phyloP scores from a whole-genome alignment of 331 rosid species.

The Saraca asoca region DNA sequence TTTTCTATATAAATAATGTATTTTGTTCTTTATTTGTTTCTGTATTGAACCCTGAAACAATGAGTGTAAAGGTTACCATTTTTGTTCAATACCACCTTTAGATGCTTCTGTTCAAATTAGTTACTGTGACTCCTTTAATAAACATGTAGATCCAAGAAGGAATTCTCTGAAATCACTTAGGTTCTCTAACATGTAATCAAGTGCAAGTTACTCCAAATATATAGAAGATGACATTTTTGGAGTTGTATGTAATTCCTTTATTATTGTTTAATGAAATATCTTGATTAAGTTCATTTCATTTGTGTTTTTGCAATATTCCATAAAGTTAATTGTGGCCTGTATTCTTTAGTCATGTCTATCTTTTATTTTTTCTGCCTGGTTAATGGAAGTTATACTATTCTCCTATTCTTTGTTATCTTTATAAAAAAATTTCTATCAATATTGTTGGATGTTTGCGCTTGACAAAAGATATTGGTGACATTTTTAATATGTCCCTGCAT shows the following conservation, averaged over 20 bases:
- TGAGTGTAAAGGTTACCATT: slow-evolving; percentile 42
- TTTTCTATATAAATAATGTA: slow-evolving; percentile 40
- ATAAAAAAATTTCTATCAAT: background rate
- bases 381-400: background rate
- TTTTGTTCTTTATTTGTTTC: slow-evolving; percentile 24
- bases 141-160: slow-evolving; percentile 9
- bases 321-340: slow-evolving; percentile 5
- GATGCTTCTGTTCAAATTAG: slow-evolving; percentile 24
- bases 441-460: too few relatives aligned
- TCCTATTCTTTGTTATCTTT: background rate
- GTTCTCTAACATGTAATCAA: slow-evolving; percentile 30
- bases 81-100: slow-evolving; percentile 34
- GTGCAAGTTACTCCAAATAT: background rate
- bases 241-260: slow-evolving; percentile 14
- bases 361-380: background rate
- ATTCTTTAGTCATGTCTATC: slow-evolving; percentile 9
- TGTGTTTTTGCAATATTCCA: background rate
- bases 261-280: slow-evolving; percentile 8
- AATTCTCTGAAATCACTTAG: background rate
- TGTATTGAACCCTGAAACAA: slow-evolving; percentile 32
- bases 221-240: slow-evolving; percentile 24
- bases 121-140: background rate
- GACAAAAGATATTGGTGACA: too few relatives aligned
- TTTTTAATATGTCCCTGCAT: background rate
- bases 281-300: slow-evolving; percentile 6